Base-by-base conservation (phyloP, 176 grass and related monocot species). In the Oryza nivara region DNA sequence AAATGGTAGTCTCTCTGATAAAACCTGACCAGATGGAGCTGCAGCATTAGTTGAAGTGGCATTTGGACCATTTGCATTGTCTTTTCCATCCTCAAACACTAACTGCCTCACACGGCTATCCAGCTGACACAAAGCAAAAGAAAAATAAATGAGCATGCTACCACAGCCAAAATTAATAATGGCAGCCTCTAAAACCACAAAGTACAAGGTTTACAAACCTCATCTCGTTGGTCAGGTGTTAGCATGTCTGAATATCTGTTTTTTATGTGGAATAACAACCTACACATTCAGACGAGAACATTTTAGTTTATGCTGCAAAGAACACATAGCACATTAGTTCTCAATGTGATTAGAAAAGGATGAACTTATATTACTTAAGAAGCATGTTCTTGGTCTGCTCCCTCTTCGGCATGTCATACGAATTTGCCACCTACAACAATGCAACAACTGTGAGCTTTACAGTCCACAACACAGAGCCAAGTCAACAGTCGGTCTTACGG, bases 251-350 rank as follows among this genome's bases (percentile, higher is more conserved):
- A 89, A 87, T 97, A 97, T 80, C 88, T 86, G 82, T 97, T 97
- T 68, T 97, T 94, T 86, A 97, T 88, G 77, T 94, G 94, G 77
- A 97, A 92, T 73, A 97, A 65, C 76, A 88, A 82, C 92, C 94
- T 97, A 78, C 17, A 75, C 65, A 86, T 86, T 73, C 20, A 88
- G 73, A 77, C 19, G 54, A 80, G 61, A 86, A 13, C 1, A 9
- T 52, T 88, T 88, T 58, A 83, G 79, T 75, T 36, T 63, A 63
- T 22, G 58, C 7, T 22, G 90, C 73, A 82, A 6, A 79, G 45
- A 52, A 78, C 36, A 80, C 8, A 48, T 75, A 10, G 16, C 70
- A 51, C 19, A 47, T 87, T 65, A 16, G 74, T 72, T 76, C 40
- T 56, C 17, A 34, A 80, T 68, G 30, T 84, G 35, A 84, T 75